Conservation (phyloP, 257 asterid species). For the Osmanthus fragrans region DNA sequence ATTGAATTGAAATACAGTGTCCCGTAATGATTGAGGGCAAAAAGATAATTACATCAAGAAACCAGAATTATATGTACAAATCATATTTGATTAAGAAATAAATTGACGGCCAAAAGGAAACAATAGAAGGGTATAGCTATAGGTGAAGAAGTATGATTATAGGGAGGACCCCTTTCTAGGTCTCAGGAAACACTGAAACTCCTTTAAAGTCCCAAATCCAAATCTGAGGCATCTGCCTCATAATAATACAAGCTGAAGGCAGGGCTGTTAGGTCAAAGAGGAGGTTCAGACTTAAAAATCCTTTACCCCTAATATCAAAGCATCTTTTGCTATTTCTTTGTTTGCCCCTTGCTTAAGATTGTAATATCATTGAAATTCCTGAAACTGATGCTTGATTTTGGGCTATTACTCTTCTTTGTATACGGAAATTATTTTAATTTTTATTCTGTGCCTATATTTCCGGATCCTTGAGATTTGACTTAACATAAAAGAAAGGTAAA, state of each 20-base stretch:
- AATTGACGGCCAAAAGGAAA: not conserved
- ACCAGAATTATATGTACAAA: not conserved
- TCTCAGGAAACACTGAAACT: not conserved
- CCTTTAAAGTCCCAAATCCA: not conserved
- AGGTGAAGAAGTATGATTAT: not conserved
- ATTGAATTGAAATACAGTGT: not conserved
- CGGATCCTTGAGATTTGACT: not conserved
- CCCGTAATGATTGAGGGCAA: not conserved
- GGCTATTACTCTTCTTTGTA: not conserved
- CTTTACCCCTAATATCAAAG: not conserved
- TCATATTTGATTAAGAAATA: not conserved
- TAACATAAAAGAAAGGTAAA: not conserved
- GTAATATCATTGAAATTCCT: not conserved
- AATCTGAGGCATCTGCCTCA: not conserved
- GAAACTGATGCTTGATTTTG: not conserved
- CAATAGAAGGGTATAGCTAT: not conserved
- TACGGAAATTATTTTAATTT: not conserved
- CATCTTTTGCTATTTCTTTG: not conserved
- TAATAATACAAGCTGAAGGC: not conserved
- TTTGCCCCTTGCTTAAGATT: not conserved
- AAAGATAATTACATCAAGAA: not conserved
- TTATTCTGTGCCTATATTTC: not conserved
- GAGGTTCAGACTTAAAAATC: not conserved
- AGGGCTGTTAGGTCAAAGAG: not conserved
- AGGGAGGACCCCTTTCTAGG: not conserved